Conservation (phyloP, 2,329 filamentous ascomycete genomes). For the Ceratocystis papillata region DNA sequence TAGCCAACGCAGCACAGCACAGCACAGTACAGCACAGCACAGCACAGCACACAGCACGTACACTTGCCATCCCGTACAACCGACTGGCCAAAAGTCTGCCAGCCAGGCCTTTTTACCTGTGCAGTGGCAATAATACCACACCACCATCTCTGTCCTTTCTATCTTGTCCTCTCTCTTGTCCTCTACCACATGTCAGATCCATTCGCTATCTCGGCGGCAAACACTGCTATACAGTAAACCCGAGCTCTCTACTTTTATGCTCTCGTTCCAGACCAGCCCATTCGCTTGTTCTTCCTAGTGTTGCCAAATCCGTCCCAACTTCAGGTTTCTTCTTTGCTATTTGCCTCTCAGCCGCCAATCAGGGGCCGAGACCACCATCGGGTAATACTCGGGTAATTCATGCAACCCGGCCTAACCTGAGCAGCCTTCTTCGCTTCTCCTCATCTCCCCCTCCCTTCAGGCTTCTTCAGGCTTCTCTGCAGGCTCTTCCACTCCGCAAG, state of each 20-base stretch:
- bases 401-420: background rate
- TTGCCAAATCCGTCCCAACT: background rate
- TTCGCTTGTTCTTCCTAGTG: background rate
- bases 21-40: no score
- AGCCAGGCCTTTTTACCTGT: background rate
- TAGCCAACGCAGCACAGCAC: no score
- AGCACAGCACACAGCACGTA: no score
- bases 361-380: background rate
- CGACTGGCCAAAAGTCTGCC: background rate
- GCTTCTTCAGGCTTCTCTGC: background rate
- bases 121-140: constrained; percentile 1
- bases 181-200: background rate
- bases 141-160: background rate
- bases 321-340: background rate
- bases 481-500: background rate
- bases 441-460: background rate
- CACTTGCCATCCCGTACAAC: background rate
- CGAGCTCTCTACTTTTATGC: background rate
- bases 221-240: background rate
- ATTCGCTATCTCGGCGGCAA: constrained; percentile 1
- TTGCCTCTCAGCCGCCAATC: constrained; percentile 7
- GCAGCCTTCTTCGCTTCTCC: background rate
- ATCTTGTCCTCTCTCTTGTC: background rate
- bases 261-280: background rate
- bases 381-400: background rate